Conservation (phyloP, 352 stramenopile species). For the Globisporangium parvum region DNA sequence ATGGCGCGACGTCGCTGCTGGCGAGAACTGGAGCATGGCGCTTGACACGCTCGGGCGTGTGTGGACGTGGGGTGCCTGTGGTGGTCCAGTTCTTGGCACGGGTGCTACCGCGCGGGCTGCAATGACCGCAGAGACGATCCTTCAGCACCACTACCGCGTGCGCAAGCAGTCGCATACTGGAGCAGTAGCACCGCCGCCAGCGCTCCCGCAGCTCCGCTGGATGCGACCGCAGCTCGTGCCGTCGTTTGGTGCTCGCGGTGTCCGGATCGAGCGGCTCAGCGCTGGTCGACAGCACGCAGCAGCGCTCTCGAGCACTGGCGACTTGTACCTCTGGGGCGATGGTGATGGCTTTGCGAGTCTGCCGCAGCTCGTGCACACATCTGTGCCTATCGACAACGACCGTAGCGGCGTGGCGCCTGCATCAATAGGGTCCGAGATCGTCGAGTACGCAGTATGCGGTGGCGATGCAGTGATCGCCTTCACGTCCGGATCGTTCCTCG, state of each 20-base stretch:
- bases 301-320: slow-evolving; percentile 78
- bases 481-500: slow-evolving; percentile 45
- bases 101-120: slow-evolving; percentile 14
- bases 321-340: slow-evolving; percentile 90
- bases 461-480: slow-evolving; percentile 39
- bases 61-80: slow-evolving; percentile 77
- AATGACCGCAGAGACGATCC: slow-evolving; percentile 29
- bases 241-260: slow-evolving; percentile 28
- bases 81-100: slow-evolving; percentile 55
- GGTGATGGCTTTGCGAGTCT: slow-evolving; percentile 1
- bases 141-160: slow-evolving; percentile 36
- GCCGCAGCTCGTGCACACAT: slow-evolving; percentile 11
- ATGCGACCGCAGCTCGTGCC: slow-evolving; percentile 40
- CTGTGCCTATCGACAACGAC: neutral
- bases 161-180: slow-evolving; percentile 8
- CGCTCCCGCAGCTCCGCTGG: slow-evolving; percentile 28
- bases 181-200: neutral
- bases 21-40: slow-evolving; percentile 76
- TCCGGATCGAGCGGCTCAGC: slow-evolving; percentile 48
- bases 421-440: slow-evolving; percentile 22
- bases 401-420: neutral
- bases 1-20: slow-evolving; percentile 51
- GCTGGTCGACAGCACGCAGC: slow-evolving; percentile 86
- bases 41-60: slow-evolving; percentile 56
- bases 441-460: slow-evolving; percentile 46